Base-by-base conservation (phyloP, 257 asterid species). In the Solanum ossicruentum region DNA sequence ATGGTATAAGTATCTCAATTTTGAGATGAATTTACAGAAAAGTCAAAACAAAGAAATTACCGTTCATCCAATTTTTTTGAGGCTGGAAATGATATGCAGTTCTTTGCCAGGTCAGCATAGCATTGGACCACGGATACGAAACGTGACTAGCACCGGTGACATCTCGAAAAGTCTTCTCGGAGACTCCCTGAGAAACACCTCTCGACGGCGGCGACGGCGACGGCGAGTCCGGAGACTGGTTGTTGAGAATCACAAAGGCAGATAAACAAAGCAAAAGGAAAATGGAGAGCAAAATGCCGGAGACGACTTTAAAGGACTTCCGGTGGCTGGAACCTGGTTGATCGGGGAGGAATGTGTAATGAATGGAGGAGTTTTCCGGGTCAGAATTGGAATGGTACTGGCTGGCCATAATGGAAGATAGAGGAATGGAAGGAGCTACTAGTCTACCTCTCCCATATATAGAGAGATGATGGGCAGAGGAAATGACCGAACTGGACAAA, bases 51-150 rank as follows among this genome's bases (percentile, higher is more conserved):
- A 52, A 55, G 10, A 70, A 60, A 69, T 20, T 83, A 95, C 99
- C 99, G 52, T 92, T 94, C 92, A 95, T 95, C 97, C 97, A 95
- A 75, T 94, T 93, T 81, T 91, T 91, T 85, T 88, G 90, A 1
- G 98, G 97, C 28, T 95, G 98, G 78, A 94, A 95, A 85, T 95
- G 98, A 87, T 83, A 95, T 26, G 89, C 87, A 36, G 98, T 93
- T 86, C 93, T 91, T 88, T 95, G 98, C 98, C 98, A 95, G 8
- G 92, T 69, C 84, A 95, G 91, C 95, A 95, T 93, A 47, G 81
- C 89, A 83, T 94, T 93, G 17, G 94, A 89, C 98, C 98, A 95
- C 15, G 87, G 79, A 84, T 85, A 69, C 20, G 81, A 94, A 72
- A 87, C 60, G 57, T 61, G 69, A 18, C 88, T 83, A 0, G 88